A percentile compares a stretch with the other conserved stretches of the same genome.
Conservation (phyloP, 495 filamentous ascomycete genomes). For the Talaromyces liani region DNA sequence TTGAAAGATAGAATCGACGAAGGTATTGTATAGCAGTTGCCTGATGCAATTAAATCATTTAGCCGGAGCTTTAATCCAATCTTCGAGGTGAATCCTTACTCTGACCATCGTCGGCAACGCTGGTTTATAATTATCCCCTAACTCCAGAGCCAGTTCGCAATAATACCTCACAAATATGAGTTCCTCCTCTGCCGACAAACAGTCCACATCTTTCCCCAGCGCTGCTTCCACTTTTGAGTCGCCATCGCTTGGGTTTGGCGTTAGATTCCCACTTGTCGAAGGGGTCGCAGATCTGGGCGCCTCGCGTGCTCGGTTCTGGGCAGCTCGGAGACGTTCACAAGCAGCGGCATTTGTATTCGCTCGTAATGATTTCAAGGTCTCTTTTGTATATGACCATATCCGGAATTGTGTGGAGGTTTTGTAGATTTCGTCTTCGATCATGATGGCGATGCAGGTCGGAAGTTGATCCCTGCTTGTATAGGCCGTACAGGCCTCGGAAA, state of each 20-base stretch:
- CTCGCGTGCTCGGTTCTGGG: constrained; percentile 43
- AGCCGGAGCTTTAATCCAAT: neutral
- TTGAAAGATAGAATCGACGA: constrained; percentile 88
- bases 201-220: constrained; percentile 50
- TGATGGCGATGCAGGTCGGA: constrained; percentile 16
- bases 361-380: constrained; percentile 61
- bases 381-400: constrained; percentile 85
- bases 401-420: constrained; percentile 84
- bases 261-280: constrained; percentile 32
- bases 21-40: constrained; percentile 90
- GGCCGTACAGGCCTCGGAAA: neutral
- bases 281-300: constrained; percentile 28
- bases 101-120: constrained; percentile 74
- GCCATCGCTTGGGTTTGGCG: constrained; percentile 21
- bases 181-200: constrained; percentile 73
- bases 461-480: neutral
- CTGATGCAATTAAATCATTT: constrained; percentile 23
- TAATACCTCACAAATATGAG: constrained; percentile 72
- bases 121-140: constrained; percentile 69
- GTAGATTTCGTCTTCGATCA: constrained; percentile 86
- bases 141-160: constrained; percentile 62
- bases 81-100: constrained; percentile 30
- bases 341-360: constrained; percentile 69
- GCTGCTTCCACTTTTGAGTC: constrained; percentile 17
- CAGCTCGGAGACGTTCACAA: constrained; percentile 59